Conservation (phyloP, 768 basidiomycete species). For the Tephrocybe sp. region DNA sequence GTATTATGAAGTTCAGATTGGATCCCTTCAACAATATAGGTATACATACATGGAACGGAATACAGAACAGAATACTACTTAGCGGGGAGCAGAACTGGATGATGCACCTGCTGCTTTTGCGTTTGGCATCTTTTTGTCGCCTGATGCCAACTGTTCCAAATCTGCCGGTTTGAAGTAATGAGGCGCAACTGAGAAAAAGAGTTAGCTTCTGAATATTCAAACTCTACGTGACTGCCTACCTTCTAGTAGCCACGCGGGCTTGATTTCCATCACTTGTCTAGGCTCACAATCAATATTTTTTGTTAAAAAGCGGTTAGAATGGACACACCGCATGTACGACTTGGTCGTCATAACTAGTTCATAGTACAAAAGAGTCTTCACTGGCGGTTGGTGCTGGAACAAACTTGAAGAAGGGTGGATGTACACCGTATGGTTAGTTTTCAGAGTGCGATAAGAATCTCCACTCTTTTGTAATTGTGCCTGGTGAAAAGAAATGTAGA, state of each 20-base stretch:
- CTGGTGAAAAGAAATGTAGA: slow-evolving; percentile 30
- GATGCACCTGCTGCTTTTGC: slow-evolving; percentile 57
- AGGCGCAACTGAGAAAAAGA: slow-evolving; percentile 68
- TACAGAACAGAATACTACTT: slow-evolving; percentile 1
- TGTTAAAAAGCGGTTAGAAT: background rate
- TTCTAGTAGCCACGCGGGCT: slow-evolving; percentile 91
- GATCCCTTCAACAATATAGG: slow-evolving; percentile 7
- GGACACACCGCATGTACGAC: slow-evolving; percentile 81
- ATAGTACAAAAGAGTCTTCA: slow-evolving; percentile 89
- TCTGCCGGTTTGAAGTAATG: slow-evolving; percentile 93
- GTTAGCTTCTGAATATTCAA: slow-evolving; percentile 4
- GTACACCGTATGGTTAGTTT: slow-evolving; percentile 94
- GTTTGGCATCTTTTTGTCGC: slow-evolving; percentile 96
- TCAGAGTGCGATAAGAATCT: slow-evolving; percentile 95
- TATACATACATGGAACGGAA: slow-evolving; percentile 9
- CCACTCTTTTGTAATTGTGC: slow-evolving; percentile 94
- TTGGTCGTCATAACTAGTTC: slow-evolving; percentile 97
- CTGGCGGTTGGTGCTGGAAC: slow-evolving; percentile 94
- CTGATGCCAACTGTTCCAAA: slow-evolving; percentile 71
- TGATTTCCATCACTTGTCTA: slow-evolving; percentile 98
- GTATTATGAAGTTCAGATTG: background rate
- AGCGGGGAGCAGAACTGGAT: slow-evolving; percentile 21
- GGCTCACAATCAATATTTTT: background rate
- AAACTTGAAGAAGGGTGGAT: slow-evolving; percentile 95
- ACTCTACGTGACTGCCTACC: slow-evolving; percentile 40